Conservation (phyloP, 495 filamentous ascomycete species). For the Darksidea phi region DNA sequence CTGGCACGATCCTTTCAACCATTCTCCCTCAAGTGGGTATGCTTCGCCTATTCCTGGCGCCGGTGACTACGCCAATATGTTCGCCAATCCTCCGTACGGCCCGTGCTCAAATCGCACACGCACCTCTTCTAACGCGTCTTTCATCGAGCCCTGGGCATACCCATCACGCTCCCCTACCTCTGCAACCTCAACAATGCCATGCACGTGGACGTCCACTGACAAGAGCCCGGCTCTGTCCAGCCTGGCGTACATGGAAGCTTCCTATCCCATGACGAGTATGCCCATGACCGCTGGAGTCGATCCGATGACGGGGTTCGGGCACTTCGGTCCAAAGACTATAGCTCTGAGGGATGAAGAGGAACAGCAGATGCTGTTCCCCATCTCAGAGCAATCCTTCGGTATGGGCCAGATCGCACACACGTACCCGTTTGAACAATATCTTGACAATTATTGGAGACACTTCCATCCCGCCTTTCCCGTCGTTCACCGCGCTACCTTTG, state of each 20-base stretch:
- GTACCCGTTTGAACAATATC: constrained; percentile 40
- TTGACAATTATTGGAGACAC: constrained; percentile 47
- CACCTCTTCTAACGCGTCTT: constrained; percentile 37
- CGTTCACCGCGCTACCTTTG: constrained; percentile 45
- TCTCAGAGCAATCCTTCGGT: constrained; percentile 33
- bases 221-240: constrained; percentile 20
- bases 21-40: constrained; percentile 37
- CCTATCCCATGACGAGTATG: constrained; percentile 19
- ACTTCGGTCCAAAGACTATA: constrained; percentile 28
- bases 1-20: constrained; percentile 22
- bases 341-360: constrained; percentile 34
- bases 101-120: constrained; percentile 28
- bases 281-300: constrained; percentile 19
- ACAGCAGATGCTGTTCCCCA: constrained; percentile 28
- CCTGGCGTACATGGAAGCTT: constrained; percentile 19
- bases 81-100: constrained; percentile 26
- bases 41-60: constrained; percentile 30
- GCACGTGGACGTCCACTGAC: constrained; percentile 28
- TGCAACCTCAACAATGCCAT: constrained; percentile 32
- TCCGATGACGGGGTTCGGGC: constrained; percentile 23
- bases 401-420: constrained; percentile 29
- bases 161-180: constrained; percentile 34
- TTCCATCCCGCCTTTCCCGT: constrained; percentile 48
- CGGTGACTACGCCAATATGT: constrained; percentile 31
- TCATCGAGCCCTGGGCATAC: constrained; percentile 32